A percentile compares a stretch with the other conserved stretches of the same genome.
Conservation (phyloP, 2,329 filamentous ascomycete species). For the Ceratocystis alfenasii region DNA sequence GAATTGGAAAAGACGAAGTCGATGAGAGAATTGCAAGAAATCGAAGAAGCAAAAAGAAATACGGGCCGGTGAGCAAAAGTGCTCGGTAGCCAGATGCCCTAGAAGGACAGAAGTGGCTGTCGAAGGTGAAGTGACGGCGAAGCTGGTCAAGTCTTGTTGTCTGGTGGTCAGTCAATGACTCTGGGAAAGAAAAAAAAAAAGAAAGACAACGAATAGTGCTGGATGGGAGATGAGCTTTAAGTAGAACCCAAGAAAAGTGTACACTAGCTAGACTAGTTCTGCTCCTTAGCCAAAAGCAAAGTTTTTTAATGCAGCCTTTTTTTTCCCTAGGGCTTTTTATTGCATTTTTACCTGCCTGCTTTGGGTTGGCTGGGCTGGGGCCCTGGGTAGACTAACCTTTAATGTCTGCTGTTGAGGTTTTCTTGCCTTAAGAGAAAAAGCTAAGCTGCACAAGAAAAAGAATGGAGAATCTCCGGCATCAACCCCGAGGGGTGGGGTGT, state of each 20-base stretch:
- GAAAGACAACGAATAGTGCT: conserved; percentile 2
- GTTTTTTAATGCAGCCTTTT: conserved; percentile 14
- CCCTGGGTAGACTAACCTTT: conserved; percentile 1
- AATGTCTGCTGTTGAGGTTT: neutral
- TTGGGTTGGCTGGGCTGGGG: conserved; percentile 10
- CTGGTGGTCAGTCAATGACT: conserved; percentile 19
- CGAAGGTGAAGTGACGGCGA: conserved; percentile 15
- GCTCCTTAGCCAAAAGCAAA: conserved; percentile 8
- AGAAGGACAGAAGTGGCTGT: conserved; percentile 22
- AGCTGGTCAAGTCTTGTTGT: conserved; percentile 15
- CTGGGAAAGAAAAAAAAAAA: conserved; percentile 13
- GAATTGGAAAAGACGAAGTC: conserved; percentile 2
- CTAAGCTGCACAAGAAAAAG: conserved; percentile 8
- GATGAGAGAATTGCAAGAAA: conserved; percentile 19
- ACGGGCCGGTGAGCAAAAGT: conserved; percentile 23
- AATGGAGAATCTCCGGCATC: conserved; percentile 9
- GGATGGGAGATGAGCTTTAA: conserved; percentile 16
- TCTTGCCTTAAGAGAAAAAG: conserved; percentile 2
- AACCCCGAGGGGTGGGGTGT: conserved; percentile 7
- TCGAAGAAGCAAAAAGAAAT: conserved; percentile 19
- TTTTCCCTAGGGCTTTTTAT: conserved; percentile 6
- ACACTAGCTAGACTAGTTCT: conserved; percentile 7
- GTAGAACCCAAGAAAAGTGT: conserved; percentile 11
- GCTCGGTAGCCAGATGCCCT: conserved; percentile 22
- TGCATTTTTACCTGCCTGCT: neutral